A percentile compares a stretch with the other conserved stretches of the same genome.
Conservation (phyloP, 352 stramenopile species). For the Globisporangium rhizosaccharum region DNA sequence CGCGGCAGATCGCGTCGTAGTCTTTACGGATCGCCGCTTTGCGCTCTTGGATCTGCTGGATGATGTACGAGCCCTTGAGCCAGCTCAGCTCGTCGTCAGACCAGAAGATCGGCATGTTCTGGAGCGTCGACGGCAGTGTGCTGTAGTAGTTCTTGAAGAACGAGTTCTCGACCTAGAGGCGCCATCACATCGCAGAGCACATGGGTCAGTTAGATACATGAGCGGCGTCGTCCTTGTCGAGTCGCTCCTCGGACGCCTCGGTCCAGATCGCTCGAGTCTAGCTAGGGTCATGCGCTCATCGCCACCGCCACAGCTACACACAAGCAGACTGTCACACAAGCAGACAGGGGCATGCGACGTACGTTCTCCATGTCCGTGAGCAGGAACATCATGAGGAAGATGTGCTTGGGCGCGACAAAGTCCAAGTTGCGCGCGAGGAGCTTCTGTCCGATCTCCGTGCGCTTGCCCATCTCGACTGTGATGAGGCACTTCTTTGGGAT, state of each 20-base stretch:
- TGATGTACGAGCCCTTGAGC: constrained; percentile 90
- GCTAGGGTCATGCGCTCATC: too few species aligned
- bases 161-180: constrained; percentile 53
- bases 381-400: constrained; percentile 99
- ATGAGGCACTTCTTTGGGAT: constrained; percentile 96
- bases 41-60: constrained; percentile 94
- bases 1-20: constrained; percentile 94
- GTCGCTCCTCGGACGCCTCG: too few species aligned
- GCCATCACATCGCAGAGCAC: not conserved
- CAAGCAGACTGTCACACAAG: not conserved
- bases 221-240: not conserved
- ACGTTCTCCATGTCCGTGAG: constrained; percentile 94
- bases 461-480: constrained; percentile 99
- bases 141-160: constrained; percentile 96
- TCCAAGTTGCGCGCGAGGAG: constrained; percentile 92
- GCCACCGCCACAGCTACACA: not conserved
- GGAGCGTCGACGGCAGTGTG: constrained; percentile 92
- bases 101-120: constrained; percentile 99
- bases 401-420: constrained; percentile 98
- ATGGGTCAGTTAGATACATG: not conserved
- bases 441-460: constrained; percentile 92
- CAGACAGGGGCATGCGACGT: constrained; percentile 12
- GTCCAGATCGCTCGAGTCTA: too few species aligned
- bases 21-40: constrained; percentile 95
- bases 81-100: constrained; percentile 89